Percentiles rank a stretch among this genome's conserved stretches.
These are phyloP conservation scores for Spathaspora hagerdaliae DNA, from an alignment of 805 yeast genomes.

Conservation along the genomic window DNA sequence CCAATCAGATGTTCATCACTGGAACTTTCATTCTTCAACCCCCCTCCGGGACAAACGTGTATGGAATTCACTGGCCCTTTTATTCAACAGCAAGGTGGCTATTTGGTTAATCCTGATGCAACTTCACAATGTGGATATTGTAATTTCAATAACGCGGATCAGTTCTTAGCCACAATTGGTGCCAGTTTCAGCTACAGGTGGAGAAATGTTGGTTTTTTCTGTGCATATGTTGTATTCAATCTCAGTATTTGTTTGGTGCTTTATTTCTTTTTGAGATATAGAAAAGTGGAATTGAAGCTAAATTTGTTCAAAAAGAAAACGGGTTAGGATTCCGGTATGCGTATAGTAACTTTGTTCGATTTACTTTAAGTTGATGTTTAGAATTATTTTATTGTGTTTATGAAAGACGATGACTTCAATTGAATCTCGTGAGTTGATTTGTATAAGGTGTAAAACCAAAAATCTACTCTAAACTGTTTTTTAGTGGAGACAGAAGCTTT, in stretches of 20 bases:
- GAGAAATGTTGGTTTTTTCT: slow-evolving; percentile 64
- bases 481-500: too few species aligned
- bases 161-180: slow-evolving; percentile 40
- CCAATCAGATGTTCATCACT: slow-evolving; percentile 33
- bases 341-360: too few species aligned
- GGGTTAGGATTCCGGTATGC: too few species aligned
- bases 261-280: slow-evolving; percentile 7
- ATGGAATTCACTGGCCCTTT: slow-evolving; percentile 46
- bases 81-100: slow-evolving; percentile 47
- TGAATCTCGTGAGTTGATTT: too few species aligned
- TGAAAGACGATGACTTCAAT: too few species aligned
- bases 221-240: slow-evolving; percentile 56
- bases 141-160: slow-evolving; percentile 41
- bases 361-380: too few species aligned
- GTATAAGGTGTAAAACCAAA: too few species aligned
- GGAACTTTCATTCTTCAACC: slow-evolving; percentile 26
- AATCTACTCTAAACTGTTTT: too few species aligned
- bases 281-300: slow-evolving; percentile 1
- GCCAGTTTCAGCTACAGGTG: slow-evolving; percentile 49
- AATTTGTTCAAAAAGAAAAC: background rate
- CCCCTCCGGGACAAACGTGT: slow-evolving; percentile 63
- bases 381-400: too few species aligned
- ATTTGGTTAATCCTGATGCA: slow-evolving; percentile 50
- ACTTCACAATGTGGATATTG: slow-evolving; percentile 50
- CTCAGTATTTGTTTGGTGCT: slow-evolving; percentile 5